Conservation (phyloP, 2,329 filamentous ascomycete species). For the Zymoseptoria crescenta region DNA sequence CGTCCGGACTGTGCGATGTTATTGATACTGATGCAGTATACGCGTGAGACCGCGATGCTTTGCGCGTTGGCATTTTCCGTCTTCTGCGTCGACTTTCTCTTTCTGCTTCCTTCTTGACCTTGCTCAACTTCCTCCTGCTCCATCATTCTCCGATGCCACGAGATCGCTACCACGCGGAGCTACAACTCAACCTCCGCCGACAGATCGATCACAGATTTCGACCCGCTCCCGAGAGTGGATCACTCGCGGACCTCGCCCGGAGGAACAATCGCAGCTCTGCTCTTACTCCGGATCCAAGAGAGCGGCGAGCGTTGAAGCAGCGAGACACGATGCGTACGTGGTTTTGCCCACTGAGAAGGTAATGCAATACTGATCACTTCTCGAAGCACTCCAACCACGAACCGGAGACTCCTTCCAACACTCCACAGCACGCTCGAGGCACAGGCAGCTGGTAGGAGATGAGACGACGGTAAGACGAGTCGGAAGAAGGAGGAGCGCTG, state of each 20-base stretch:
- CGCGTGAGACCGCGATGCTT: neutral
- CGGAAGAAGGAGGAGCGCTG: neutral
- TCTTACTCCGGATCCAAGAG: neutral
- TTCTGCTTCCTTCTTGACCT: neutral
- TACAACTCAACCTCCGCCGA: neutral
- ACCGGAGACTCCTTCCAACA: too few species aligned
- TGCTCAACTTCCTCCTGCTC: too few species aligned
- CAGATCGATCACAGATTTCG: neutral
- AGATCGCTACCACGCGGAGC: neutral
- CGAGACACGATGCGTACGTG: neutral
- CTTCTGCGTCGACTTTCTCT: neutral
- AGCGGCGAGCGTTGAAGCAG: neutral
- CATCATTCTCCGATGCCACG: neutral
- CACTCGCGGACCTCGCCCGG: neutral
- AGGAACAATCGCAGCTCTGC: neutral
- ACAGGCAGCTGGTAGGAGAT: too few species aligned
- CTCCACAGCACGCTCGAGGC: too few species aligned
- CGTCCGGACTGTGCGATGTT: neutral
- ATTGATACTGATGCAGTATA: neutral
- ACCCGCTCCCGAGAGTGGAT: neutral
- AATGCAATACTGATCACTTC: neutral
- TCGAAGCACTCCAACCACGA: neutral
- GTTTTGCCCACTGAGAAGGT: neutral
- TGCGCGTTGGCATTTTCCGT: neutral
- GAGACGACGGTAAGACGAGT: neutral